Conservation (phyloP, 108 stramenopile species). For the Parmales sp. region DNA sequence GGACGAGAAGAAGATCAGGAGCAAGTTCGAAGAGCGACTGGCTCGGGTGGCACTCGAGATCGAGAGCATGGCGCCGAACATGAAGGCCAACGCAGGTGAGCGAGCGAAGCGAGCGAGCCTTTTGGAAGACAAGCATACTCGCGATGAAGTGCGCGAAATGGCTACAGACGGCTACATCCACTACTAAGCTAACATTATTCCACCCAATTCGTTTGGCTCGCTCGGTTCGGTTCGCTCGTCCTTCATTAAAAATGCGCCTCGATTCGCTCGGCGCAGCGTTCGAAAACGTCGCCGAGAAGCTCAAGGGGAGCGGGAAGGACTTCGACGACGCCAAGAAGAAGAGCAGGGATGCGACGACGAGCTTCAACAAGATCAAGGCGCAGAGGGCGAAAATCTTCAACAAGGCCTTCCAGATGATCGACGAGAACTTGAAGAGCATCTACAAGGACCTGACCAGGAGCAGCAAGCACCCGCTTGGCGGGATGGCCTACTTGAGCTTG, state of each 20-base stretch:
- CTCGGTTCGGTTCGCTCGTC: no score
- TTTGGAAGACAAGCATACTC: no score
- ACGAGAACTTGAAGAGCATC: slow-evolving; percentile 73
- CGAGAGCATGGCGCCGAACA: slow-evolving; percentile 86
- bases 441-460: slow-evolving; percentile 91
- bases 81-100: slow-evolving; percentile 91
- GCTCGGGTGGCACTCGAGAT: slow-evolving; percentile 59
- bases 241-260: no score
- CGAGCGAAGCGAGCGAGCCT: no score
- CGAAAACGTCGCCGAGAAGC: slow-evolving; percentile 50
- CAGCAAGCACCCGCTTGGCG: slow-evolving; percentile 81
- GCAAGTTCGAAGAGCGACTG: slow-evolving; percentile 64
- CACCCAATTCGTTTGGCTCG: no score
- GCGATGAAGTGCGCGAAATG: no score
- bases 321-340: slow-evolving; percentile 64
- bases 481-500: slow-evolving; percentile 81
- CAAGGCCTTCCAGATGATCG: slow-evolving; percentile 75
- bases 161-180: no score
- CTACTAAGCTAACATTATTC: no score
- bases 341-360: slow-evolving; percentile 54
- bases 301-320: slow-evolving; percentile 62
- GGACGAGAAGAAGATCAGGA: slow-evolving; percentile 59
- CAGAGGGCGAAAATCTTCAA: slow-evolving; percentile 67
- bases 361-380: slow-evolving; percentile 62
- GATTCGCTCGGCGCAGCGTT: no score